Evolutionary conservation across 495 filamentous ascomycete species (phyloP).

Genomic region (Trichocladium antarcticum): DNA sequence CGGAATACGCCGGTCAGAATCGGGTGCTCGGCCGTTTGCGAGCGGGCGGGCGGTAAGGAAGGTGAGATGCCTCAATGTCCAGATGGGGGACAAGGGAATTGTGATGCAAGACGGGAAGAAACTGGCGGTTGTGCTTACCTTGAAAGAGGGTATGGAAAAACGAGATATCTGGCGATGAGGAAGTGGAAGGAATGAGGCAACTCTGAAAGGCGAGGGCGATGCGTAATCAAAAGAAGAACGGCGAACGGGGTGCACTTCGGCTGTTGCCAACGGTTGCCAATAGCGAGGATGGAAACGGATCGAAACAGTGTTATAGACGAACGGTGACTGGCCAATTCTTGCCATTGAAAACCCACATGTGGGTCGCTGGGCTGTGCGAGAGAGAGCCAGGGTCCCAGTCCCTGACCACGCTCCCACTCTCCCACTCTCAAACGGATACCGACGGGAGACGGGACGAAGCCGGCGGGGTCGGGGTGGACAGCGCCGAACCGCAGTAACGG

Average conservation of each 20-base stretch:
- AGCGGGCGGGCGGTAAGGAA: slow-evolving; percentile 13
- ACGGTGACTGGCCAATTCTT: slow-evolving; percentile 8
- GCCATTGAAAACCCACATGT: background rate
- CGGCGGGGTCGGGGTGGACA: background rate
- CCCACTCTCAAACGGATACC: too few relatives aligned
- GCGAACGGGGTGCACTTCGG: slow-evolving; percentile 3
- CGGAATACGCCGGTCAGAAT: background rate
- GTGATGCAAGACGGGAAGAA: slow-evolving; percentile 24
- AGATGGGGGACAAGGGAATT: background rate
- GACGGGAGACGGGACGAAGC: background rate
- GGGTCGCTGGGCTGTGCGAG: slow-evolving; percentile 3
- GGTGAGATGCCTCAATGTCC: slow-evolving; percentile 5
- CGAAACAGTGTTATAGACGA: slow-evolving; percentile 9
- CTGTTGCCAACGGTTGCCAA: slow-evolving; percentile 10
- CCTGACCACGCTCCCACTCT: background rate
- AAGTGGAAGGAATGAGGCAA: slow-evolving; percentile 2
- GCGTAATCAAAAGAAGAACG: slow-evolving; percentile 8
- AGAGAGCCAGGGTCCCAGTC: background rate
- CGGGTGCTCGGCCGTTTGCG: background rate
- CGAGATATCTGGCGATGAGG: slow-evolving; percentile 1
- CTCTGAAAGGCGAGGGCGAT: slow-evolving; percentile 3
- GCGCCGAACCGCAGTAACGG: background rate
- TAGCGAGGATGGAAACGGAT: slow-evolving; percentile 9
- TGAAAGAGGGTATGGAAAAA: slow-evolving; percentile 11
- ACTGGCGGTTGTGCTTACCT: slow-evolving; percentile 4